Base-by-base conservation (phyloP, 2,329 filamentous ascomycete species). In the Aspergillus piperis region DNA sequence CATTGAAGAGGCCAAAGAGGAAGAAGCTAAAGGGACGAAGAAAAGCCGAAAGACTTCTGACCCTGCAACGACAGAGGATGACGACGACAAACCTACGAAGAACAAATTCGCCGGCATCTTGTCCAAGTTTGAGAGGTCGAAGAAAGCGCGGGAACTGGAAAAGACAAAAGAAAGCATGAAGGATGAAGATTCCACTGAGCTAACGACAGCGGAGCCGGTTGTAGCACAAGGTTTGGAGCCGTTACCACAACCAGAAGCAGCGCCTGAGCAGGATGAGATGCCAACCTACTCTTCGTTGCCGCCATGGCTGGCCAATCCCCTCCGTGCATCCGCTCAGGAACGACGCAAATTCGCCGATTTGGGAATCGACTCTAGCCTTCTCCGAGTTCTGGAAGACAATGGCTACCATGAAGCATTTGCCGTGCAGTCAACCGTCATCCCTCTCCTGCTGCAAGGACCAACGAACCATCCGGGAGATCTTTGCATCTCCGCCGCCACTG, bases 401-500 rank as follows among this genome's bases (percentile, higher is more conserved):
- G 87, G 87, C 1, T 91, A 91, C 72, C 81, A 82, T 5, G 80
- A 88, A 52, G 90, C 92, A 0, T 88, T 95, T 71, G 90, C 91
- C 0, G 87, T 96, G 1, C 92, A 96, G 75, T 87, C 90, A 5
- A 87, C 88, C 1, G 84, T 95, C 0, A 83, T 99, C 25, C 93
- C 94, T 0, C 81, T 96, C 42, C 83, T 99, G 5, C 81, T 96
- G 3, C 88, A 86, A 21, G 85, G 84, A 0, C 82, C 84, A 44
- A 81, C 84, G 58, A 80, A 84, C 38, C 83, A 87, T 38, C 78
- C 84, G 1, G 90, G 91, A 5, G 95, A 99, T 73, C 77, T 99
- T 4, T 89, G 96, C 48, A 88, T 99, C 2, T 95, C 92, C 7
- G 95, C 96, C 0, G 90, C 94, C 1, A 99, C 95, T 0, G 95